Conservation (phyloP, 768 basidiomycete species). For the Boletellus emodensis region DNA sequence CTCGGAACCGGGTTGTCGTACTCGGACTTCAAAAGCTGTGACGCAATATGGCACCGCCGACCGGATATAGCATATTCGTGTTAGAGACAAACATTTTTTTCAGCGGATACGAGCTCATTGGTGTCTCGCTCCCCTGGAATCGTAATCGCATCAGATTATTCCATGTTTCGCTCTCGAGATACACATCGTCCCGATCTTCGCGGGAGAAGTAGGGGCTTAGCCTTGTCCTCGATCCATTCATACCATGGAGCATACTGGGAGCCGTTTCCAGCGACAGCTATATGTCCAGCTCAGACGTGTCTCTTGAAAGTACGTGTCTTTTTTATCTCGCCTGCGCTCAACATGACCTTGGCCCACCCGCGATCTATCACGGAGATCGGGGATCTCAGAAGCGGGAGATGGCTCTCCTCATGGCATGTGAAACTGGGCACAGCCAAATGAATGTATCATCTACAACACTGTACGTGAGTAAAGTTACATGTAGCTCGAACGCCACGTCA, state of each 20-base stretch:
- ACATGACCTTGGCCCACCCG: too few relatives aligned
- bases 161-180: constrained; percentile 1
- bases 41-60: not conserved
- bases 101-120: not conserved
- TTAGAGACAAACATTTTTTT: not conserved
- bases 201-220: constrained; percentile 22
- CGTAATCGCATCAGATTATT: not conserved
- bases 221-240: constrained; percentile 15
- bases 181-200: constrained; percentile 16
- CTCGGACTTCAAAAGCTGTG: not conserved
- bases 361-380: not conserved
- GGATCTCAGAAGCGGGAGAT: constrained; percentile 7
- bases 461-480: constrained; percentile 24
- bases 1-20: constrained; percentile 1
- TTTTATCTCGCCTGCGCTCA: constrained; percentile 2
- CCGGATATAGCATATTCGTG: not conserved
- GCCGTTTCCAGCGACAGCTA: constrained; percentile 8
- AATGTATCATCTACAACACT: constrained; percentile 2
- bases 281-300: constrained; percentile 7
- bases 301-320: constrained; percentile 8
- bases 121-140: not conserved
- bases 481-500: constrained; percentile 9
- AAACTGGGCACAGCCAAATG: constrained; percentile 1
- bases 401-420: not conserved
- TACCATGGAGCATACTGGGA: constrained; percentile 12